Base-by-base conservation (phyloP, 495 filamentous ascomycete genomes). In the Penicillium odoratum region DNA sequence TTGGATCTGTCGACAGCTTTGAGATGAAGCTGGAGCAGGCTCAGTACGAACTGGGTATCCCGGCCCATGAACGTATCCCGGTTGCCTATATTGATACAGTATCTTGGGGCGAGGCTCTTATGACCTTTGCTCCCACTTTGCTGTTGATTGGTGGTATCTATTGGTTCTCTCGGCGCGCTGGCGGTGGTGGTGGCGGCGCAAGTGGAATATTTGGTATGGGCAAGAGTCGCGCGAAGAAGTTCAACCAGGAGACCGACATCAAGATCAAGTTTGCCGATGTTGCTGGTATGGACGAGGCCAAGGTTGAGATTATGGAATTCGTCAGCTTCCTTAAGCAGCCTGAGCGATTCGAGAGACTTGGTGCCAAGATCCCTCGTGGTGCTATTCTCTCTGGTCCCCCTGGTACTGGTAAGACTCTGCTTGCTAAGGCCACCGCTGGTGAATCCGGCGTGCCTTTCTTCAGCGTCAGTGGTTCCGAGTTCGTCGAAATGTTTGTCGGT, bases 401-500 rank as follows among this genome's bases (percentile, higher is more conserved):
- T 15, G 94, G 94, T 76, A 98, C 94, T 43, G 94, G 94, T 87
- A 98, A 98, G 79, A 98, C 94, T 6, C 74, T 98, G 61, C 83
- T 98, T 43, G 94, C 94, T 44, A 98, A 98, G 77, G 94, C 94
- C 26, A 98, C 94, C 9, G 94, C 94, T 38, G 94, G 94, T 67
- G 94, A 98, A 75, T 96, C 94, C n/a, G 84, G 88, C 42, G 94
- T 98, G 28, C 94, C 94, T 13, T 98, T 98, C 82, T 98, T 90
- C 81, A 96, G 87, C 65, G 95, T 98, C 72, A 96, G 92, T 73
- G 94, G 94, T 66, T 98, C 94, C 25, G 94, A 98, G 67, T 98
- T 98, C 64, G 92, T 98, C 40, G 94, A 98, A 75, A 98, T 98
- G 92, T 98, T 98, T 65, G 94, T 98, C 43, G 94, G 94, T 81